phyloP scores from a whole-genome alignment of 192 early-diverging fungal genomes.

The Phycomyces nitens region DNA sequence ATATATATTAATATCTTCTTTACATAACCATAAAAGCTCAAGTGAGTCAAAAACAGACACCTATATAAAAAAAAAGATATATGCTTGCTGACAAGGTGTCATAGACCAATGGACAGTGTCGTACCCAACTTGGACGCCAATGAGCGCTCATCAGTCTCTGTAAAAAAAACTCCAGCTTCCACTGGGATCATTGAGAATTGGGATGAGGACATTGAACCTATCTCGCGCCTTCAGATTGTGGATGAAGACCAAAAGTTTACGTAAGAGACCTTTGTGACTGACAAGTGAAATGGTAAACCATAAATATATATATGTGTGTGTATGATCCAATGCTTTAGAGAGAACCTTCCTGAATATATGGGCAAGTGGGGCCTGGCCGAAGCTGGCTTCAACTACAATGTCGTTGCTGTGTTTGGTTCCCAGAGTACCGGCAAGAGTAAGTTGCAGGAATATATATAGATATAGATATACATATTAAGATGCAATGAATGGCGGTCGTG shows the following conservation, averaged over 20 bases:
- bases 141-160: neutral
- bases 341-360: slow-evolving; percentile 74
- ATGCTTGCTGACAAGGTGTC: too few species aligned
- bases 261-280: slow-evolving; percentile 37
- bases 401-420: slow-evolving; percentile 98
- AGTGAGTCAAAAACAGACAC: neutral
- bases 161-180: neutral
- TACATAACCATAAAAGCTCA: neutral
- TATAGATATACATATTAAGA: slow-evolving; percentile 1
- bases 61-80: too few species aligned
- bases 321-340: slow-evolving; percentile 36
- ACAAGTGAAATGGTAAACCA: neutral
- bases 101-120: neutral
- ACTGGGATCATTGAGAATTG: slow-evolving; percentile 5
- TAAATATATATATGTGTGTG: neutral
- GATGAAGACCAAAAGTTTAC: slow-evolving; percentile 81
- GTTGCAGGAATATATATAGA: slow-evolving; percentile 7
- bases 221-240: slow-evolving; percentile 65
- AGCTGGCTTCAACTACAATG: slow-evolving; percentile 91
- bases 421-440: slow-evolving; percentile 97
- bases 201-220: slow-evolving; percentile 23
- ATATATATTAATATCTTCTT: neutral
- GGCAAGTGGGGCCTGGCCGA: slow-evolving; percentile 77
- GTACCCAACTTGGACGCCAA: neutral
- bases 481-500: too few species aligned